Evolutionary conservation across 2,329 filamentous ascomycete genomes (phyloP).

Genomic region (Lomentospora prolificans): DNA sequence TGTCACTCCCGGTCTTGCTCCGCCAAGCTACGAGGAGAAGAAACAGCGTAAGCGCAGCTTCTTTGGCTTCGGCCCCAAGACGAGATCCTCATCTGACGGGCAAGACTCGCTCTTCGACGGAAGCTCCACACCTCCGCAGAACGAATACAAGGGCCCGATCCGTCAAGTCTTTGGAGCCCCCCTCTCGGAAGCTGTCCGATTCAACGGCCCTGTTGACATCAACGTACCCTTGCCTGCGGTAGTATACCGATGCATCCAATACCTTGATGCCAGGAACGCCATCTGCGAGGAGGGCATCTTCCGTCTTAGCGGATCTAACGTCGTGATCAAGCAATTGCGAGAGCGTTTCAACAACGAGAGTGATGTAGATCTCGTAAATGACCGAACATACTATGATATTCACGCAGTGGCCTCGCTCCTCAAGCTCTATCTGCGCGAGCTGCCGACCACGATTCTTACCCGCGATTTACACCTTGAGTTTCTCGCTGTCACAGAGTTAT

Average conservation of each 20-base stretch:
- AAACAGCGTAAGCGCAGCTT: constrained; percentile 71
- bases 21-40: constrained; percentile 59
- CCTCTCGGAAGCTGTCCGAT: constrained; percentile 76
- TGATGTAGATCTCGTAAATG: constrained; percentile 76
- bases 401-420: constrained; percentile 90
- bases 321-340: constrained; percentile 81
- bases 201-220: constrained; percentile 62
- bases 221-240: constrained; percentile 77
- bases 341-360: constrained; percentile 92
- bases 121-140: constrained; percentile 31
- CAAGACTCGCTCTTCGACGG: constrained; percentile 46
- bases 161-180: constrained; percentile 77
- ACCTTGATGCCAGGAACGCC: constrained; percentile 74
- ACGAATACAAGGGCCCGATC: constrained; percentile 41
- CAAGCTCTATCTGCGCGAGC: constrained; percentile 86
- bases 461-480: constrained; percentile 86
- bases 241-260: constrained; percentile 91
- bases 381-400: constrained; percentile 84
- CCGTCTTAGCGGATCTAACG: constrained; percentile 90
- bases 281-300: constrained; percentile 90
- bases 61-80: constrained; percentile 58
- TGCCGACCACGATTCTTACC: constrained; percentile 85
- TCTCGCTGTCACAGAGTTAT: constrained; percentile 70
- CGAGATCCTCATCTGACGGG: constrained; percentile 47
- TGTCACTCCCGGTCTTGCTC: constrained; percentile 24